Conservation (phyloP, 2,329 filamentous ascomycete species). For the Pseudocercospora ulei region DNA sequence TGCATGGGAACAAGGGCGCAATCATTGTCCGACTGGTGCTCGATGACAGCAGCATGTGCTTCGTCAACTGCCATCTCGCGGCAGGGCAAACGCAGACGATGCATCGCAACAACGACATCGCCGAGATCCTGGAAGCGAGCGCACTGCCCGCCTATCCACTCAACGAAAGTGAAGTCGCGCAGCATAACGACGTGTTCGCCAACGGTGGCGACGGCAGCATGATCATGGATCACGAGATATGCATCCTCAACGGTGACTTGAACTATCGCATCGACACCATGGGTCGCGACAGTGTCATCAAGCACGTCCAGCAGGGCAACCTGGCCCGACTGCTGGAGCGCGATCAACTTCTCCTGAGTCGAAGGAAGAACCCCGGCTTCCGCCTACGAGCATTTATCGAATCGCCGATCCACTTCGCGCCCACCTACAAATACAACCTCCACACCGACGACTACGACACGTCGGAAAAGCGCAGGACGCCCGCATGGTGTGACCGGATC, state of each 20-base stretch:
- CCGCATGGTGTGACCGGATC: constrained; percentile 92
- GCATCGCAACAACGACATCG: constrained; percentile 84
- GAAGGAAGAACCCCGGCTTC: constrained; percentile 82
- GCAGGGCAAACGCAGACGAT: constrained; percentile 86
- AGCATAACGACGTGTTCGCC: constrained; percentile 64
- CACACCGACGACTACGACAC: constrained; percentile 89
- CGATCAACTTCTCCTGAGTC: constrained; percentile 82
- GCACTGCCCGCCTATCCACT: constrained; percentile 59
- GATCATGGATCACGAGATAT: constrained; percentile 96
- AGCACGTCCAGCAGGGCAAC: constrained; percentile 71
- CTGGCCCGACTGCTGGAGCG: constrained; percentile 78
- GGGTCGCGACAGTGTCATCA: constrained; percentile 83
- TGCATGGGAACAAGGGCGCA: constrained; percentile 94
- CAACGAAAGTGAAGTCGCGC: constrained; percentile 37
- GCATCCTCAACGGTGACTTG: constrained; percentile 86
- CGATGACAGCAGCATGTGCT: constrained; percentile 88
- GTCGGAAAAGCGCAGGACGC: constrained; percentile 76
- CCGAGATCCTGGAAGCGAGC: constrained; percentile 72
- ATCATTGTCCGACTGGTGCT: constrained; percentile 83
- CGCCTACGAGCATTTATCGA: constrained; percentile 84
- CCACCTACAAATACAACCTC: constrained; percentile 98
- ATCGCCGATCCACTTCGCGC: constrained; percentile 78
- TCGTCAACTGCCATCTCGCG: constrained; percentile 94
- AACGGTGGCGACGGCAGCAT: constrained; percentile 91
- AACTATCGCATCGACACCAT: constrained; percentile 99